Evolutionary conservation across 2,329 filamentous ascomycete species (phyloP).

Genomic region (Aspergillus fijiensis): DNA sequence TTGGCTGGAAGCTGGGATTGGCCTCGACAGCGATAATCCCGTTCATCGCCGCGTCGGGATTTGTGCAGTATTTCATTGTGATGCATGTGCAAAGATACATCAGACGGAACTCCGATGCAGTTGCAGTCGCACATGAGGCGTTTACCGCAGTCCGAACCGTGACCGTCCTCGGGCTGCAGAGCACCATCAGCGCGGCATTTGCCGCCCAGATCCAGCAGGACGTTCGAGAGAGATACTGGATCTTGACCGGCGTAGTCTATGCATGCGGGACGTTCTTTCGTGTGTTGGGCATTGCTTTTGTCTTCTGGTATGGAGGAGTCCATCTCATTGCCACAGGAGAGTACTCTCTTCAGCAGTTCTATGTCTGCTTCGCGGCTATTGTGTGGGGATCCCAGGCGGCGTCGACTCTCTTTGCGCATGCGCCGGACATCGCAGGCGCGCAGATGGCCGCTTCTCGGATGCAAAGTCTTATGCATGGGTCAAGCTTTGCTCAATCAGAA

Average conservation of each 20-base stretch:
- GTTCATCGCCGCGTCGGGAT: conserved; percentile 5
- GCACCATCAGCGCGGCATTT: conserved; percentile 3
- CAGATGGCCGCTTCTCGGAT: conserved; percentile 3
- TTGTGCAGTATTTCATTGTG: conserved; percentile 4
- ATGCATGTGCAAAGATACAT: not conserved
- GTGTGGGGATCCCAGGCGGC: conserved; percentile 36
- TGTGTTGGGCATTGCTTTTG: conserved; percentile 38
- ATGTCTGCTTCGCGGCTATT: conserved; percentile 46
- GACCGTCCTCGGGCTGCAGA: conserved; percentile 4
- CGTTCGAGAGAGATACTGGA: conserved; percentile 26
- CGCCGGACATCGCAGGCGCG: conserved; percentile 13
- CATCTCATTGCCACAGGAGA: conserved; percentile 53
- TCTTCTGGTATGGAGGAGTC: conserved; percentile 65
- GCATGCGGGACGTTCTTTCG: conserved; percentile 23
- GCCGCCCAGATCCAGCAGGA: not conserved
- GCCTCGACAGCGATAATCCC: conserved; percentile 10
- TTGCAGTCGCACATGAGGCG: conserved; percentile 5
- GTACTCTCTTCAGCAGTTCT: conserved; percentile 39
- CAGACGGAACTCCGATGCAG: not conserved
- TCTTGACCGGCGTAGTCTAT: conserved; percentile 29
- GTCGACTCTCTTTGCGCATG: conserved; percentile 16
- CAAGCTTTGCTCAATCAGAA: not conserved
- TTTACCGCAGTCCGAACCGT: conserved; percentile 14
- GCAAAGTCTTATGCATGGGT: not conserved
- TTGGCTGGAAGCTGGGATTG: conserved; percentile 14